phyloP scores from a whole-genome alignment of 345 rosid species.

The Viola odorata region DNA sequence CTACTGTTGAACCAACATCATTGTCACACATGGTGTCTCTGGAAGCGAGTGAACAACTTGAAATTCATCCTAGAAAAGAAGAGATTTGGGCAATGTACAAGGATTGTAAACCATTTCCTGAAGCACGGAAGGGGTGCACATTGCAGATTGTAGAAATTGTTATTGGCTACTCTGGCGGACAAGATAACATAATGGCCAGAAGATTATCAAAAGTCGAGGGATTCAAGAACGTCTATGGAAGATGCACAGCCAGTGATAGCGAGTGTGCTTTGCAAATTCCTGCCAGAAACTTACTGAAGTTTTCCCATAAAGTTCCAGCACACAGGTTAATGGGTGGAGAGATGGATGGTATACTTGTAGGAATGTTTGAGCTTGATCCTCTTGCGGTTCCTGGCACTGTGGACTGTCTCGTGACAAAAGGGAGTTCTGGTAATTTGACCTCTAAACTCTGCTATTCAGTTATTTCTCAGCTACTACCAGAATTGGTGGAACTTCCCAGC shows the following conservation, averaged over 20 bases:
- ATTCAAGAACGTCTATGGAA: constrained; percentile 14
- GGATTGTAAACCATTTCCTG: constrained; percentile 14
- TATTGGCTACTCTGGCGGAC: constrained; percentile 16
- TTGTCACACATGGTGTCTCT: constrained; percentile 1
- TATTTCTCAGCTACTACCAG: neutral
- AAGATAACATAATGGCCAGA: constrained; percentile 2
- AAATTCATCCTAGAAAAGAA: constrained; percentile 11
- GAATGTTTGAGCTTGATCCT: constrained; percentile 17
- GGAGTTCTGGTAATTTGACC: neutral
- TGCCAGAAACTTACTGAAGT: constrained; percentile 8
- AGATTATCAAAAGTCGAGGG: constrained; percentile 13
- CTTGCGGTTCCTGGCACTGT: constrained; percentile 14
- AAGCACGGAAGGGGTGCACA: constrained; percentile 9
- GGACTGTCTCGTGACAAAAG: neutral
- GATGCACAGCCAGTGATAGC: constrained; percentile 14
- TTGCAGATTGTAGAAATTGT: constrained; percentile 16
- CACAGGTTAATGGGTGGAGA: constrained; percentile 12
- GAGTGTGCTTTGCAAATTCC: constrained; percentile 13
- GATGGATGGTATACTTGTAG: constrained; percentile 8
- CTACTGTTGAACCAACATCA: neutral
- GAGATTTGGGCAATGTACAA: constrained; percentile 25
- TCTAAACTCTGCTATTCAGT: neutral
- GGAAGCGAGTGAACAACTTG: constrained; percentile 1
- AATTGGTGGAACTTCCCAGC: neutral
- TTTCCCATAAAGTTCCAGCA: constrained; percentile 17